Conservation (phyloP, 164 flowering plant species). For the Vitis rotundifolia region DNA sequence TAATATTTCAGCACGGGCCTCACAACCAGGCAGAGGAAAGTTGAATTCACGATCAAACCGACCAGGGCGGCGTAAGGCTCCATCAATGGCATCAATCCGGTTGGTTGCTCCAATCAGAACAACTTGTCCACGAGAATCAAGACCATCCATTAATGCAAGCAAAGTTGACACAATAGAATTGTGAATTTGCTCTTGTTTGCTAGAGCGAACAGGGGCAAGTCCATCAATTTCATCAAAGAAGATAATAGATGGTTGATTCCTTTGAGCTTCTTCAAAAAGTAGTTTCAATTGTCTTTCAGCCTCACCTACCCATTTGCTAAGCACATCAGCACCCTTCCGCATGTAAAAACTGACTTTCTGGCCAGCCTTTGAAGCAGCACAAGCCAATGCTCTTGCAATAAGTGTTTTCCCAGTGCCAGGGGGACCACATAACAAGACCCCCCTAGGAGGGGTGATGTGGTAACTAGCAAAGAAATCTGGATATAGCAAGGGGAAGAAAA, state of each 20-base stretch:
- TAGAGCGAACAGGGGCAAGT: constrained; percentile 98
- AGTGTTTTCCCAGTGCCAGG: constrained; percentile 99
- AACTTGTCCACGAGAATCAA: constrained; percentile 99
- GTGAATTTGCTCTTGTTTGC: constrained; percentile 99
- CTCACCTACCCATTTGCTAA: constrained; percentile 99
- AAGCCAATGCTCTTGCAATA: constrained; percentile 97
- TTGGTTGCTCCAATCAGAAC: constrained; percentile 99
- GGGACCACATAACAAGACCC: constrained; percentile 97
- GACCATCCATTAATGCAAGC: constrained; percentile 99
- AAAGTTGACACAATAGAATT: constrained; percentile 98
- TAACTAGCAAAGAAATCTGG: constrained; percentile 97
- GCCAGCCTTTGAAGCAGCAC: constrained; percentile 99
- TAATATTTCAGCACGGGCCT: constrained; percentile 95
- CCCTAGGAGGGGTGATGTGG: constrained; percentile 96
- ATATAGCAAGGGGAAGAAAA: constrained; percentile 91
- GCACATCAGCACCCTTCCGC: constrained; percentile 99
- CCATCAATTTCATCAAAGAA: constrained; percentile 99
- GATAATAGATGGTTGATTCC: constrained; percentile 96
- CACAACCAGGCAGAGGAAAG: constrained; percentile 95
- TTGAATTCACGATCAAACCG: constrained; percentile 98
- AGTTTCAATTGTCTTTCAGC: constrained; percentile 97
- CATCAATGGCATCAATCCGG: constrained; percentile 99
- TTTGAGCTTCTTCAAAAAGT: constrained; percentile 98
- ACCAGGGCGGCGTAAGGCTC: constrained; percentile 98
- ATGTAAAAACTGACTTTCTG: constrained; percentile 99